Evolutionary conservation across 805 yeast species (phyloP), one percentile per base, ranked within the genome.

Genomic region (Sugiyamaella lignohabitans): DNA sequence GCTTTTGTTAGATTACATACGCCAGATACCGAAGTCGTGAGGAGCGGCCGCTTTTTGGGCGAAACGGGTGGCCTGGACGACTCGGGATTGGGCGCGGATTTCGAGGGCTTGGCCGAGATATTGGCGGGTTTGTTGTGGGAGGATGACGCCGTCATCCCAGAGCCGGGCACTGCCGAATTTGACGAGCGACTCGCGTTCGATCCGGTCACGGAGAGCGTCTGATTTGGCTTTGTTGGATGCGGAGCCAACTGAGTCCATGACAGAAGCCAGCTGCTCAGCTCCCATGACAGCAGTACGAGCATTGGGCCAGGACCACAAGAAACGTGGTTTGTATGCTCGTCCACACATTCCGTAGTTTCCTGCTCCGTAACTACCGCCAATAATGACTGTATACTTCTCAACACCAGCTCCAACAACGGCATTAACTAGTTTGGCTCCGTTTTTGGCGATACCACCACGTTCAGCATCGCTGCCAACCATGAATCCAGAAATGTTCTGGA

Each of bases 291-390:
- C 65, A 10, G 65, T 61, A 20, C 57, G 50, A 10, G 64, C 57
- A 49, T 61, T 61, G 42, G 65, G 65, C 65, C 65, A 61, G 10
- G 64, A 45, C 59, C 60, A 59, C 43, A 61, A 53, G 52, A 61
- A 61, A 20, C 61, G 52, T 1, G 65, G 65, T 43, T 53, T 55
- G 48, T 61, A 61, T 17, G 65, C 65, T 19, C 65, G 46, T 10
- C 65, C 65, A 38, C 65, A 61, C 65, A 61, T 61, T 6, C 65
- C 65, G 50, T 61, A 61, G 53, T 61, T 61, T 5, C 65, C 65
- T 10, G 65, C 65, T 10, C 65, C 65, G 41, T 61, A 61, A 2
- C 62, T 58, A 27, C 63, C 63, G 5, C 65, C 65, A 40, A 61
- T 60, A 18, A 60, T 48, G 5, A 61, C 63, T 2, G 65, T 61